These are phyloP conservation scores for Diaporthe longicolla DNA, from an alignment of 2,329 filamentous ascomycete species.

Conservation along the genomic window DNA sequence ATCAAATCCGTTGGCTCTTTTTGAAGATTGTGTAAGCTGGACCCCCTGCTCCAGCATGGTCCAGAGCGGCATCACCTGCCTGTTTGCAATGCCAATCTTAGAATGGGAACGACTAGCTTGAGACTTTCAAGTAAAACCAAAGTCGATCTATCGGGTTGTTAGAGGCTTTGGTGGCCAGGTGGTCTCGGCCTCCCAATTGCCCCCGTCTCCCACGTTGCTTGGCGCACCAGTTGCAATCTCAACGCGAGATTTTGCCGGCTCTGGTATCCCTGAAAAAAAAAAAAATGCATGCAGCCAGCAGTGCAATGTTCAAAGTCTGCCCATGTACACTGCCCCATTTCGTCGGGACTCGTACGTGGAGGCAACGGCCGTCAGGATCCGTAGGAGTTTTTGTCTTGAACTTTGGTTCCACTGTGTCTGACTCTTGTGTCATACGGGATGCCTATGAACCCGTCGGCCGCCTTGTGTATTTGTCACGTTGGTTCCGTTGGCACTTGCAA, in stretches of 20 bases:
- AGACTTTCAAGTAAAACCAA: conserved; percentile 5
- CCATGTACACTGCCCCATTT: background rate
- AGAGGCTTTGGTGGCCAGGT: too few species aligned
- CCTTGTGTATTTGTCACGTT: background rate
- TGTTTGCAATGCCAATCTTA: background rate
- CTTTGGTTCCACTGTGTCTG: conserved; percentile 36
- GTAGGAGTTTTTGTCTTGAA: conserved; percentile 33
- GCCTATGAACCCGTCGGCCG: background rate
- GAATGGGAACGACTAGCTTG: background rate
- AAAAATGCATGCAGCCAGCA: too few species aligned
- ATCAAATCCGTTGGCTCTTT: background rate
- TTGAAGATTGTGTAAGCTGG: background rate
- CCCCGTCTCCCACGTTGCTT: background rate
- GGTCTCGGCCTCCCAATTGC: background rate
- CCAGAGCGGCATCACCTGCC: background rate
- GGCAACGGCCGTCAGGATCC: conserved; percentile 11
- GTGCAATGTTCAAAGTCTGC: background rate
- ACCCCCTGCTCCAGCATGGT: background rate
- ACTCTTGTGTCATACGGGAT: conserved; percentile 23
- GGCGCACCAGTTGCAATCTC: background rate
- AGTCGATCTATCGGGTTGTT: background rate
- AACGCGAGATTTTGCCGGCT: background rate
- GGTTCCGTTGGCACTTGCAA: background rate
- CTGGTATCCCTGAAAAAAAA: too few species aligned
- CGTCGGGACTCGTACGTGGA: background rate